These are phyloP conservation scores for Dendrothele bispora DNA, from an alignment of 768 basidiomycete genomes.

Conservation along the genomic window DNA sequence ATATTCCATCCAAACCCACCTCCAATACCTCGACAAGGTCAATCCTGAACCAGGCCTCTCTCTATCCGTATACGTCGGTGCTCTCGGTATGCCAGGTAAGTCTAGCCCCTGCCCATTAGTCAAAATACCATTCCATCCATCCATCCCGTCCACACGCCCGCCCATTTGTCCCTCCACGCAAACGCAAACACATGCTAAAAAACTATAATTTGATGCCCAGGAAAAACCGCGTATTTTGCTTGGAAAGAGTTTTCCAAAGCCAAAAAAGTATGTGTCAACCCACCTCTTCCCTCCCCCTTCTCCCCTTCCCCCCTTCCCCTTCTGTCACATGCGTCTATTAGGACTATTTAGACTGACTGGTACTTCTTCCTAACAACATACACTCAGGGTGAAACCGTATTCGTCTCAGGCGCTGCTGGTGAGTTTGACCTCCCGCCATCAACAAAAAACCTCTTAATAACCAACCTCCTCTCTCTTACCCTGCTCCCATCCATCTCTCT, in stretches of 20 bases:
- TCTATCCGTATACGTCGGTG: constrained; percentile 36
- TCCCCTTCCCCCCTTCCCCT: neutral
- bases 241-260: constrained; percentile 10
- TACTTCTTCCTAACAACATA: no score
- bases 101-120: neutral
- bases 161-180: neutral
- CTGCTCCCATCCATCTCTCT: neutral
- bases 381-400: constrained; percentile 43
- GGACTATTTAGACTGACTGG: no score
- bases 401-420: constrained; percentile 41
- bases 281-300: neutral
- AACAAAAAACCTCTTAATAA: no score
- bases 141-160: constrained; percentile 18
- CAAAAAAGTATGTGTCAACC: constrained; percentile 19
- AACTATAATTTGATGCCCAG: constrained; percentile 19
- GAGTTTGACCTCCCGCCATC: constrained; percentile 38
- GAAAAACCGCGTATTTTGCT: constrained; percentile 9
- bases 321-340: no score
- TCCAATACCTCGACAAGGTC: constrained; percentile 14
- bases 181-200: constrained; percentile 12
- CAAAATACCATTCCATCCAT: constrained; percentile 6
- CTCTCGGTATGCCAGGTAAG: constrained; percentile 26
- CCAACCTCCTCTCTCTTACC: neutral
- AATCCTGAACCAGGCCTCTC: constrained; percentile 34
- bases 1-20: constrained; percentile 35